Evolutionary conservation across 768 basidiomycete species (phyloP), one percentile per base, ranked within the genome.

Genomic region (Boletellus ananiceps): DNA sequence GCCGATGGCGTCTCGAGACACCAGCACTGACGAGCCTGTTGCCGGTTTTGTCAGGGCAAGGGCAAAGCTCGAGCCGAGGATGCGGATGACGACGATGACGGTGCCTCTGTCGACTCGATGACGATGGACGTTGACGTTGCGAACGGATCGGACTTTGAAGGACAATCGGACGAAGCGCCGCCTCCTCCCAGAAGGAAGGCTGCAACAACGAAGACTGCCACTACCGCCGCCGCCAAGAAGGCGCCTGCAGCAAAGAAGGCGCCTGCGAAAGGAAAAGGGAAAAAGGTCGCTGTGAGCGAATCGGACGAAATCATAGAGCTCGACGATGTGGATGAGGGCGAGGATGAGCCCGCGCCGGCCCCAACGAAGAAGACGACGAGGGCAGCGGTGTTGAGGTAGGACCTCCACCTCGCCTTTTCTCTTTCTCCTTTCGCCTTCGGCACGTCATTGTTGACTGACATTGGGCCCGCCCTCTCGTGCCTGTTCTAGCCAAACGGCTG

Each of bases 121-220:
- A 70, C 76, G 71, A 83, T 87, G 79, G 86, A 92, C 41, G 65
- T 88, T 40, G 86, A 86, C 52, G 69, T 58, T 9, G 76, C 64
- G 29, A 29, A 29, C 2, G 78, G 72, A 15, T 84, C 78, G 29
- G 83, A 77, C 40, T 64, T 66, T 29, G 74, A 81, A 23, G 74
- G 70, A 0, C 46, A 47, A 15, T 61, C 61, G 3, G 79, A 81
- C 32, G 76, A 69, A 14, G 67, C 65, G 29, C 74, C 65, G 29
- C 74, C 75, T 8, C 73, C 74, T 39, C 69, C 69, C 27, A 68
- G 66, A 44, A 80, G 70, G 59, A 76, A 72, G 54, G 70, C 68
- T 4, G 61, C 74, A 1, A 61, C 68, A 4, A 61, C 74, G 1
- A 64, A 52, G 48, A 33, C 48, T 29, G 8, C 27, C 19, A 38